Conservation (phyloP, 345 rosid species). For the Rhodamnia argentea region DNA sequence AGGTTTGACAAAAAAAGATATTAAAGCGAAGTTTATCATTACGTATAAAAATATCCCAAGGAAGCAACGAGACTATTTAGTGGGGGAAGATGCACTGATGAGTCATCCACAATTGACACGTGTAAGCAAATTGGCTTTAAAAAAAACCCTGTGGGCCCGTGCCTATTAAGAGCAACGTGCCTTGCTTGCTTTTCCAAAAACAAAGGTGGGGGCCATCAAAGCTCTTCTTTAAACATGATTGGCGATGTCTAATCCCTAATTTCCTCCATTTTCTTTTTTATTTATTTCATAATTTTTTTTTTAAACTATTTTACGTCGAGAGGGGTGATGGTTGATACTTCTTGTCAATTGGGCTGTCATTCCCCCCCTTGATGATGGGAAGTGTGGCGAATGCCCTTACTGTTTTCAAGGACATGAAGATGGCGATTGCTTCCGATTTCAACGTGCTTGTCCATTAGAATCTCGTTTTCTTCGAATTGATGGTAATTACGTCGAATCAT, state of each 20-base stretch:
- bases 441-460: neutral
- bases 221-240: neutral
- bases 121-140: neutral
- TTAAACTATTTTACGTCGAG: no score
- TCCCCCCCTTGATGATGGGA: neutral
- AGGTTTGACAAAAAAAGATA: neutral
- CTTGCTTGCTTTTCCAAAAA: neutral
- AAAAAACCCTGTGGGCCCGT: neutral
- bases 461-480: neutral
- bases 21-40: neutral
- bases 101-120: neutral
- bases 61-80: neutral
- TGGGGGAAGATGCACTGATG: neutral
- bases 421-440: neutral
- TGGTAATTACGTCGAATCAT: neutral
- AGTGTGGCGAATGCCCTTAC: neutral
- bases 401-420: neutral
- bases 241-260: neutral
- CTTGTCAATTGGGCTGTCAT: slow-evolving; percentile 1
- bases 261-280: neutral
- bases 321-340: neutral
- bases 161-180: neutral
- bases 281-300: neutral
- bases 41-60: neutral
- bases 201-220: neutral